Conservation (phyloP, 306 rosid genomes). For the Casuarina glauca region DNA sequence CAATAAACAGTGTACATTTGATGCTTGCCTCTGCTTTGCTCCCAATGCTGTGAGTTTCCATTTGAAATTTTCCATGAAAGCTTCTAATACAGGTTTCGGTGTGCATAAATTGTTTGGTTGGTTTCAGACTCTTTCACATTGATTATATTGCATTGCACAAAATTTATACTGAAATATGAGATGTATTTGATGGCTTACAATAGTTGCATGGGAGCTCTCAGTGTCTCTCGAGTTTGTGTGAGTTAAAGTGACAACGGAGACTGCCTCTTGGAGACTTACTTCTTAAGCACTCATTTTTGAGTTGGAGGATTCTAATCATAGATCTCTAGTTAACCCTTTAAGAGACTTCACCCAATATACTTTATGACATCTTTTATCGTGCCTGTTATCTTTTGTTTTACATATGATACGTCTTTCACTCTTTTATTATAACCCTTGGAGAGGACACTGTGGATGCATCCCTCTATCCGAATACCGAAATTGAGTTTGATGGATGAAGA, state of each 20-base stretch:
- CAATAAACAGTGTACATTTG: slow-evolving; percentile 20
- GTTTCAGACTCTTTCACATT: neutral
- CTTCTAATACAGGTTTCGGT: slow-evolving; percentile 9
- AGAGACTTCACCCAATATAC: too few relatives aligned
- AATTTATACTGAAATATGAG: neutral
- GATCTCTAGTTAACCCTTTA: too few relatives aligned
- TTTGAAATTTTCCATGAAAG: slow-evolving; percentile 27
- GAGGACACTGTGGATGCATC: too few relatives aligned
- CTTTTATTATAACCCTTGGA: too few relatives aligned
- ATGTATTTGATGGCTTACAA: neutral
- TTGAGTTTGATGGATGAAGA: too few relatives aligned
- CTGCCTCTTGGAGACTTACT: neutral
- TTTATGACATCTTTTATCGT: too few relatives aligned
- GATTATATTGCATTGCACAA: neutral
- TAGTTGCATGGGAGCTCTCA: neutral
- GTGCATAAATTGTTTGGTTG: neutral
- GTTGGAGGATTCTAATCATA: too few relatives aligned
- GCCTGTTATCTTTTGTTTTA: too few relatives aligned
- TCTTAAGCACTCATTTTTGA: neutral
- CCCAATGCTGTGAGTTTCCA: slow-evolving; percentile 15
- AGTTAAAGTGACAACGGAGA: neutral
- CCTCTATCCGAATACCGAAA: too few relatives aligned
- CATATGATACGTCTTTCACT: too few relatives aligned
- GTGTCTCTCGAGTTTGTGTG: neutral
- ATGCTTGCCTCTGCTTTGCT: slow-evolving; percentile 29